Conservation (phyloP, 306 rosid genomes). For the Prosopis cineraria region DNA sequence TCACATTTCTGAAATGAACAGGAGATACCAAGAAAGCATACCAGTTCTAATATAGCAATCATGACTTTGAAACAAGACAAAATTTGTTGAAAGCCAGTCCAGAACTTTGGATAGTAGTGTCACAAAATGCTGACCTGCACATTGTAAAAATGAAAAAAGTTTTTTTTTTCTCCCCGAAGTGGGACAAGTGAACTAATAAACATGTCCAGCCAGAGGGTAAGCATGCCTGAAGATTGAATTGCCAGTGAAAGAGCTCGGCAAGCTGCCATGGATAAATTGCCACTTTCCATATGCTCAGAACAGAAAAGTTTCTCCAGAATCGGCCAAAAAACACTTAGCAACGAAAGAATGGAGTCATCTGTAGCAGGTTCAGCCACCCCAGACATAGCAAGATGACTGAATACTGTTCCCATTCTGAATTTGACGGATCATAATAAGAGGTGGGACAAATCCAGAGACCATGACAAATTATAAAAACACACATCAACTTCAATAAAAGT, state of each 20-base stretch:
- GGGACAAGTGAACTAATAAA: conserved; percentile 15
- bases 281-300: conserved; percentile 90
- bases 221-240: conserved; percentile 86
- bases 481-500: conserved; percentile 1
- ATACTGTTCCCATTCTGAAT: conserved; percentile 91
- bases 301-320: conserved; percentile 79
- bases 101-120: conserved; percentile 75
- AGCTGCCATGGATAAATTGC: conserved; percentile 82
- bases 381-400: conserved; percentile 72
- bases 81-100: conserved; percentile 84
- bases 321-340: conserved; percentile 87
- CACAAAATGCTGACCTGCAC: conserved; percentile 83
- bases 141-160: conserved; percentile 6
- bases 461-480: conserved; percentile 3
- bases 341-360: conserved; percentile 76
- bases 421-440: conserved; percentile 28
- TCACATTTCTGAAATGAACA: too few relatives aligned
- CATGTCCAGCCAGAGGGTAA: conserved; percentile 16
- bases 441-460: conserved; percentile 19
- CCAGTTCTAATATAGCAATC: conserved; percentile 96
- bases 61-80: conserved; percentile 78
- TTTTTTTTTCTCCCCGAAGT: conserved; percentile 2
- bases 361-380: conserved; percentile 54
- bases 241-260: conserved; percentile 94
- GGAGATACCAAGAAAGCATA: conserved; percentile 35